Evolutionary conservation across 2,329 filamentous ascomycete genomes (phyloP), one percentile per base, ranked within the genome.

Genomic region (Spiromastix sp.): DNA sequence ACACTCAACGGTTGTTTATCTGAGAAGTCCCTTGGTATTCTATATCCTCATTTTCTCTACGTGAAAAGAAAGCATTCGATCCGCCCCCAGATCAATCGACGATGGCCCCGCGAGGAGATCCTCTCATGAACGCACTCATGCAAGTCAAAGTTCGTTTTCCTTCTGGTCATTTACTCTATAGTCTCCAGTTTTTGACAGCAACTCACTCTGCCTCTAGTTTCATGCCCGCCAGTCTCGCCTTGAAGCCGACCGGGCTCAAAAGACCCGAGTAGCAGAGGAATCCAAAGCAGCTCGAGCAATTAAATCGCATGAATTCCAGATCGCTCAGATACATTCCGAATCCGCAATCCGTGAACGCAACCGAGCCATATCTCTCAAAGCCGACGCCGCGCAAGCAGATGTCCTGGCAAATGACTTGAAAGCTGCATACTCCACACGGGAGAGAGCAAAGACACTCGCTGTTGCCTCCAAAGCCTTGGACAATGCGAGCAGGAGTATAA

Each of bases 401-500:
- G 64, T 66, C 1, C 66, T 67, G n/a, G 65, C 64, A 43, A 64
- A 64, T 36, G 61, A 66, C 36, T 57, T 67, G 3, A 64, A 66
- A 41, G 64, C 64, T 11, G 64, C 63, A 2, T 63, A 67, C 31
- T 62, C 57, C 36, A 67, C 64, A 27, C 60, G 64, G 7, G 63
- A 64, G 30, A 64, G 63, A 7, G 64, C 63, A 2, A 53, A 58
- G 3, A 63, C 61, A 0, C 56, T 67, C 16, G 61, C 60, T 3
- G 46, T 66, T 21, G 64, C 64, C 0, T 61, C 60, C 19, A 56
- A 59, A 9, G 64, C 63, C 1, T 51, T 67, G 36, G 63, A 67
- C 33, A 56, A 57, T 1, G 64, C 64, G 3, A 55, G 57, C 3
- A 60, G 61, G 41, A 63, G 54, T 38, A 64, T 67, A 34, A 66